Base-by-base conservation (phyloP, 495 filamentous ascomycete species). In the Amniculicola lignicola region DNA sequence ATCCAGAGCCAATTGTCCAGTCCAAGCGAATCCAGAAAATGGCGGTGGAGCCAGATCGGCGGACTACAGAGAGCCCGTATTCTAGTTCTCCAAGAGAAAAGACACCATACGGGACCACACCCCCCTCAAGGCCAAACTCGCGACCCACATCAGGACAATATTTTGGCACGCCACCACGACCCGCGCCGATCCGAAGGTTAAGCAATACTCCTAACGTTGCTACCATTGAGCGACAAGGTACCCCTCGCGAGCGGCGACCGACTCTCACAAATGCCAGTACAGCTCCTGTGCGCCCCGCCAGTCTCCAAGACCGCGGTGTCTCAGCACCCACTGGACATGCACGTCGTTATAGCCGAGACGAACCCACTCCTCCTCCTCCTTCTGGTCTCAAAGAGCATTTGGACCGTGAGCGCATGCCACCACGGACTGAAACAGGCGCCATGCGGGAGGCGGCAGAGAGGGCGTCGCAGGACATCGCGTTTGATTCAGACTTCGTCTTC, bases 401-500 rank as follows among this genome's bases (percentile, higher is more conserved):
- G 16, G 67, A 69, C 6, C 62, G 67, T 12, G 69, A 72, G 51
- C 63, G 68, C 11, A 51, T 42, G 15, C 37, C 54, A 14, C 7
- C 29, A 33, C 68, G 52, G 51, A 39, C 25, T 45, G 55, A 70
- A 27, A 67, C 72, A 12, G 69, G 67, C 43, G 70, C 69, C 16
- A 39, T 72, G 2, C 74, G 73, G 35, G 82, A 89, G 40, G 86
- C 84, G 29, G 77, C 79, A 25, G 89, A 92, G 59, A 80, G 78
- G 52, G 87, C 87, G 18, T 90, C 86, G 10, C 89, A 95, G 61
- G 91, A 94, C 50, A 82, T 93, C 4, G 88, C 87, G 1, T 88
- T 94, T 66, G 90, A 94, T 65, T 78, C 90, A 59, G 93, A 96
- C 61, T 98, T 96, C 60, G 92, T 98, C 28, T 72, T 98, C 15